Base-by-base conservation (phyloP, 495 filamentous ascomycete species). In the Cladorrhinum samala region DNA sequence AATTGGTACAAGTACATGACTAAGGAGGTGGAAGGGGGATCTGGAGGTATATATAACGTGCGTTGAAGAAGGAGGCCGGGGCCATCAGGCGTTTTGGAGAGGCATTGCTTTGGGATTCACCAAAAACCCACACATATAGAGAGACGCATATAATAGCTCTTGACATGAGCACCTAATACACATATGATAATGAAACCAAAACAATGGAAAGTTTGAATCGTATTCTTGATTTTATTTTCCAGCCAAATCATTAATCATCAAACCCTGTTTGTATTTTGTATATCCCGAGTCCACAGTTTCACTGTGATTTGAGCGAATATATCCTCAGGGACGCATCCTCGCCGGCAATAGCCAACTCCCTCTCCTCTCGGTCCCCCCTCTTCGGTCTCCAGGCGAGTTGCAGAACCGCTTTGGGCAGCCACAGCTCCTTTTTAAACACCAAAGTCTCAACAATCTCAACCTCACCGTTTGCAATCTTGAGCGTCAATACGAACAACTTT, bases 291-390 rank as follows among this genome's bases (percentile, higher is more conserved):
- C n/a, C n/a, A n/a, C n/a, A n/a, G n/a, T n/a, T n/a, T n/a, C n/a
- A n/a, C n/a, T n/a, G n/a, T n/a, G 50, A 17, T n/a, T 67, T 68
- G 49, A 90, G 68, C 37, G 69, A 70, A 69, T 87, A 88, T 66
- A 96, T 76, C 55, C 89, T 77, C 30, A 90, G 72, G 45, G 89
- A 91, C 42, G 78, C 79, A 67, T 96, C 91, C 64, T 92, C 89
- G 53, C 89, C 91, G 38, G 85, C 85, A 53, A 94, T 77, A 6
- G 87, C 89, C 57, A 94, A 71, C 65, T 88, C 79, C 42, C 70
- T 73, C 45, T 36, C 49, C 16, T 46, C 13, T n/a, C 51, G 41
- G 21, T 47, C 51, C 46, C 44, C 52, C 19, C 48, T 58, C 50
- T 49, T 52, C n/a, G 89, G 90, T 42, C 84, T 77, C 91, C 91